Evolutionary conservation across 176 grass and related monocot species (phyloP), one percentile per base, ranked within the genome.

Genomic region (Aegilops bicornis): DNA sequence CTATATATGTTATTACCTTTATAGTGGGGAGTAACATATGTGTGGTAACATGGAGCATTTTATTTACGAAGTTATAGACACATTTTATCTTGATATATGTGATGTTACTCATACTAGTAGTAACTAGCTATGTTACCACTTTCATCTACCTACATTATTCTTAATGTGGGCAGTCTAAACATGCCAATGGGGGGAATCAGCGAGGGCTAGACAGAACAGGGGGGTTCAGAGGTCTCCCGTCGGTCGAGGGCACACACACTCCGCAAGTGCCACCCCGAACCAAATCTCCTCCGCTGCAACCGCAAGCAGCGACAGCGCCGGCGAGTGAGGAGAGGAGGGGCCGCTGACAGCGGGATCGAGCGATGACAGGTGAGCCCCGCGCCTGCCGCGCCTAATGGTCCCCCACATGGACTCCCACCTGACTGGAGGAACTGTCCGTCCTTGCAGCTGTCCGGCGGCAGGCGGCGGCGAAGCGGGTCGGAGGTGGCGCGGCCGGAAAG

Each of bases 331-430:
- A 10, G 22, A 27, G n/a, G 15, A 52, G 48, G 24, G 59, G 50
- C 52, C 5, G 20, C 76, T 23, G 2, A 13, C 43, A 23, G 64
- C 85, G 36, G 75, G 78, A 30, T 24, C 78, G 22, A 40, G n/a
- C 83, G 76, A 90, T 90, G 88, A 56, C 88, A 90, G 72, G 88
- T 86, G 64, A 48, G 83, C 29, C n/a, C 69, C 45, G 4, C 25
- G 19, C 48, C 17, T 2, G 3, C 69, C 69, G 7, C 4, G 37
- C 4, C 61, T 7, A 50, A 22, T 25, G 39, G 71, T 19, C 23
- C 9, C 14, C 78, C 10, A 32, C 31, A 35, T 27, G 42, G 8
- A 39, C 13, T 22, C 23, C 83, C 39, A 13, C 29, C 67, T 89
- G 35, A 86, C 78, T 10, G 3, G 62, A 77, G 4, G 29, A 7